Percentiles rank a stretch among this genome's conserved stretches.
phyloP scores from a whole-genome alignment of 495 filamentous ascomycete genomes.

The Talaromyces ruber region DNA sequence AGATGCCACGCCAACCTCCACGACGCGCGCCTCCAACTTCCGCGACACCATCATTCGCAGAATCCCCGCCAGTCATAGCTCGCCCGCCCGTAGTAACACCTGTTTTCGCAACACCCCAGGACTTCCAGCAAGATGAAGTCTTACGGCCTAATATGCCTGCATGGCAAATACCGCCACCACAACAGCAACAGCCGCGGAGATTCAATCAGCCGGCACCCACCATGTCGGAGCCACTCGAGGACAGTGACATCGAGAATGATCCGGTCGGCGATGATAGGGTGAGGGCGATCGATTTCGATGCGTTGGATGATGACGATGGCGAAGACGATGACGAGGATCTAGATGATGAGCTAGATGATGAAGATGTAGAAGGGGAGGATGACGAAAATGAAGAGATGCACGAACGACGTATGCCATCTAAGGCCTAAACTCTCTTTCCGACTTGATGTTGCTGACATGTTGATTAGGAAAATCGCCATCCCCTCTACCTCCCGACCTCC shows the following conservation, averaged over 20 bases:
- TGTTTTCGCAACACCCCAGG: not conserved
- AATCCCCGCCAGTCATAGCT: not conserved
- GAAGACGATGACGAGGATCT: slow-evolving; percentile 19
- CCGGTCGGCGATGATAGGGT: slow-evolving; percentile 3
- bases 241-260: slow-evolving; percentile 10
- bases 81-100: not conserved
- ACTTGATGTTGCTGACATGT: not conserved
- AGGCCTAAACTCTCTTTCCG: not conserved
- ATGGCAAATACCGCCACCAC: slow-evolving; percentile 2
- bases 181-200: not conserved
- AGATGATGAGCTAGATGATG: slow-evolving; percentile 20
- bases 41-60: not conserved
- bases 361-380: slow-evolving; percentile 28
- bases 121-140: not conserved
- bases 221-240: not conserved
- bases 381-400: slow-evolving; percentile 31
- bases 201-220: not conserved
- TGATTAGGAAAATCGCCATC: slow-evolving; percentile 26
- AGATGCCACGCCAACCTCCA: not conserved
- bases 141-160: not conserved
- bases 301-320: not conserved
- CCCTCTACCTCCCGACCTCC: slow-evolving; percentile 44
- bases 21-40: slow-evolving; percentile 1
- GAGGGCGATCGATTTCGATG: slow-evolving; percentile 3
- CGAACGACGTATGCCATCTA: slow-evolving; percentile 24